Conservation (phyloP, 2,329 filamentous ascomycete species). For the Fusarium foetens region DNA sequence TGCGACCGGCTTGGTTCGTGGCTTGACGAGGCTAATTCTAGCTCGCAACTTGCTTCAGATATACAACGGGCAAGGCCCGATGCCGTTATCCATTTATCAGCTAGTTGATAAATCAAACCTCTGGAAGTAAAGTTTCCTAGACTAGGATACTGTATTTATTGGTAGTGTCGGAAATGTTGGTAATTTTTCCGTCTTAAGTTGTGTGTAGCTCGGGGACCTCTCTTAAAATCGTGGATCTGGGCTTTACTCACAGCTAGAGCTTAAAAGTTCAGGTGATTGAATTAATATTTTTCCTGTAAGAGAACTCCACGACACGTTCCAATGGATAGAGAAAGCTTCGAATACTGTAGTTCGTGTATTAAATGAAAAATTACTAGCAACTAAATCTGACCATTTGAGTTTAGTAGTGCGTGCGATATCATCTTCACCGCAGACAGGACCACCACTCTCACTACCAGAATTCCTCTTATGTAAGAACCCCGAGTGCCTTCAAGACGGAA, state of each 20-base stretch:
- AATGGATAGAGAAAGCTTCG: rapidly evolving
- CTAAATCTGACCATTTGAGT: background rate
- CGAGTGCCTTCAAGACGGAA: rapidly evolving
- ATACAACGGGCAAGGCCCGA: background rate
- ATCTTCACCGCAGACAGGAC: background rate
- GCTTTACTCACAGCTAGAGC: background rate
- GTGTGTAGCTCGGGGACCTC: rapidly evolving
- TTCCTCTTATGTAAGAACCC: background rate
- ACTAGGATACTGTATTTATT: background rate
- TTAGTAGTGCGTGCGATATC: background rate
- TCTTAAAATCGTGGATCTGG: background rate
- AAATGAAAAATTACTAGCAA: background rate
- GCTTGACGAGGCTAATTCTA: background rate
- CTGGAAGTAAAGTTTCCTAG: no score
- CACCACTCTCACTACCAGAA: background rate
- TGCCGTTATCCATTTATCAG: background rate
- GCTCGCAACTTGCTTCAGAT: background rate
- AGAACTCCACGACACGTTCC: rapidly evolving
- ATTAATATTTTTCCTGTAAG: rapidly evolving
- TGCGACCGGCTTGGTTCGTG: rapidly evolving
- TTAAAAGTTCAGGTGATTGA: background rate
- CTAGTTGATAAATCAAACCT: background rate
- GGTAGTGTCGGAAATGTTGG: background rate
- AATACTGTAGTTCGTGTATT: background rate
- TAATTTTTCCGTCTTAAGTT: background rate